Evolutionary conservation across 2,329 filamentous ascomycete genomes (phyloP).

Genomic region (Paramyrothecium roridum): DNA sequence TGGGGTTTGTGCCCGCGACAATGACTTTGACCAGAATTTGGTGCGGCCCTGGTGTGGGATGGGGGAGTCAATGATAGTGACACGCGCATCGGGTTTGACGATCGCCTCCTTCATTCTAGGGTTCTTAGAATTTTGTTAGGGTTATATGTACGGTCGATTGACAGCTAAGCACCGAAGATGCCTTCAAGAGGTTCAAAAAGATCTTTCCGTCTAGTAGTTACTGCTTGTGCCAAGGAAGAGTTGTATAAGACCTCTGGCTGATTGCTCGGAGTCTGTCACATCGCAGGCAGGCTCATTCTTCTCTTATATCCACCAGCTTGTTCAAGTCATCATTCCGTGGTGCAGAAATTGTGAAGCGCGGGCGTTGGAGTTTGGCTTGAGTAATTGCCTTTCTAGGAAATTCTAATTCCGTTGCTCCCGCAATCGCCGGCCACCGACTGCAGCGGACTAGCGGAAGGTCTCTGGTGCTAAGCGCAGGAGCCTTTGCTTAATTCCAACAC

Average conservation of each 20-base stretch:
- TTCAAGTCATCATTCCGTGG: neutral
- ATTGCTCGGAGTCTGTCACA: too few species aligned
- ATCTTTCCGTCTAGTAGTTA: too few species aligned
- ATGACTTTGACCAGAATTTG: slow-evolving; percentile 17
- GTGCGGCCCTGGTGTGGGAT: slow-evolving; percentile 11
- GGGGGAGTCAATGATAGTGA: slow-evolving; percentile 3
- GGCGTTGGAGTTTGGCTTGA: neutral
- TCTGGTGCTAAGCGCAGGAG: neutral
- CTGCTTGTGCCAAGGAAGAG: too few species aligned
- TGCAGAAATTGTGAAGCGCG: neutral
- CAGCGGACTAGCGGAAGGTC: neutral
- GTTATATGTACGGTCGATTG: too few species aligned
- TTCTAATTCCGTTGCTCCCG: neutral
- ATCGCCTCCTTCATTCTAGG: slow-evolving; percentile 7
- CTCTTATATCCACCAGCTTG: neutral
- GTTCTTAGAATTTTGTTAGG: neutral
- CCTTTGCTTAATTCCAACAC: neutral
- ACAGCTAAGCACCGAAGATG: neutral
- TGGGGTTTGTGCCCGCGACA: slow-evolving; percentile 15
- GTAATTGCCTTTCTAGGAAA: neutral
- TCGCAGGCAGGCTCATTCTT: too few species aligned
- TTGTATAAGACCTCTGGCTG: too few species aligned
- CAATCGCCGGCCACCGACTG: neutral
- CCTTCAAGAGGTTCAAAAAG: neutral
- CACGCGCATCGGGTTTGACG: neutral